Conservation (phyloP, 768 basidiomycete genomes). For the Candolleomyces eurysporus region DNA sequence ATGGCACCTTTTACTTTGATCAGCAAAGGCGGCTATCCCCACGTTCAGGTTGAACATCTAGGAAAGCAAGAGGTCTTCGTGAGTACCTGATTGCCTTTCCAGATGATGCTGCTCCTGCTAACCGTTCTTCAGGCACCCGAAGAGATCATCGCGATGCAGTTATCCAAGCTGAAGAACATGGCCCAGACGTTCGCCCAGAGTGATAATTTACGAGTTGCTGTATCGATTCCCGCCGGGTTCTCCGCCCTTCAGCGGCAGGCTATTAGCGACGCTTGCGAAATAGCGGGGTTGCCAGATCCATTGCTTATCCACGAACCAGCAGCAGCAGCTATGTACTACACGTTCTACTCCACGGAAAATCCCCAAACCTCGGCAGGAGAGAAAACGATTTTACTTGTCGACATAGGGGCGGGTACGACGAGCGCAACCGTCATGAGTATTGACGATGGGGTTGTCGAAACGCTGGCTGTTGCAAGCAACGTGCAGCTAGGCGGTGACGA, state of each 20-base stretch:
- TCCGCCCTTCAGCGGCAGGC: not conserved
- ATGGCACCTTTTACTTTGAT: not conserved
- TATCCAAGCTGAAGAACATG: not conserved
- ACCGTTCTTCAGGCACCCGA: not conserved
- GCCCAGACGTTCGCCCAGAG: not conserved
- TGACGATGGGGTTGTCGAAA: not conserved
- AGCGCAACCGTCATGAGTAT: not conserved
- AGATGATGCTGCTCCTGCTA: not conserved
- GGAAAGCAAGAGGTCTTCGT: not conserved
- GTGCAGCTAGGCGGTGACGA: not conserved
- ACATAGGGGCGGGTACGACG: not conserved
- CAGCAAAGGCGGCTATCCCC: not conserved
- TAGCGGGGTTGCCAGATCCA: not conserved
- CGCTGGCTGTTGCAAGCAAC: not conserved
- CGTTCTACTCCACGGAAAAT: not conserved
- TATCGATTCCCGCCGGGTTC: not conserved
- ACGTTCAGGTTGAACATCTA: not conserved
- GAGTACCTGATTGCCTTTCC: not conserved
- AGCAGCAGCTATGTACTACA: not conserved
- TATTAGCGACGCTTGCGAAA: not conserved
- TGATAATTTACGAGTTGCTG: not conserved
- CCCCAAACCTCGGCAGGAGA: not conserved
- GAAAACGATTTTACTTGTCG: not conserved
- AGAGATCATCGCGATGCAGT: not conserved
- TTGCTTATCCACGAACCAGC: not conserved